These are phyloP conservation scores for Pyrrhoderma lamaoense DNA, from an alignment of 1,284 basidiomycete genomes.

Conservation along the genomic window DNA sequence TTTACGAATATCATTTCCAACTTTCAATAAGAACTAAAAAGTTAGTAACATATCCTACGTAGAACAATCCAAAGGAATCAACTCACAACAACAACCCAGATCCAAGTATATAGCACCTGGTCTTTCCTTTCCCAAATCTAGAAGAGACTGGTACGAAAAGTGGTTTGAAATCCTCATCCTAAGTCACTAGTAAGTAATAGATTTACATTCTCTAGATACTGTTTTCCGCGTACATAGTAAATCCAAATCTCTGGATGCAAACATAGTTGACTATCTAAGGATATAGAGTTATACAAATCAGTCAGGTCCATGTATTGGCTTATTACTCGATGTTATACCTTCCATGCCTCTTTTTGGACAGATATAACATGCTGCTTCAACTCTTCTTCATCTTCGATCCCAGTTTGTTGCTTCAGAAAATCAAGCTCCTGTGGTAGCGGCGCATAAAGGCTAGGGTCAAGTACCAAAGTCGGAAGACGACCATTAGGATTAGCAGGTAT, in stretches of 20 bases:
- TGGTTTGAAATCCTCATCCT: conserved; percentile 37
- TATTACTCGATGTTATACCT: conserved; percentile 9
- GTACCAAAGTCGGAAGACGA: not conserved
- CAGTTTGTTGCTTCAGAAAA: conserved; percentile 17
- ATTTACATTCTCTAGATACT: too few relatives aligned
- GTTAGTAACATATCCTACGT: not conserved
- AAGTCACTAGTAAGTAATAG: too few relatives aligned
- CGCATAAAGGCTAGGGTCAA: conserved; percentile 11
- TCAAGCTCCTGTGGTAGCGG: conserved; percentile 8
- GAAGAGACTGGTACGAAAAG: conserved; percentile 36
- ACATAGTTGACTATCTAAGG: conserved; percentile 16
- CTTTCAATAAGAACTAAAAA: conserved; percentile 9
- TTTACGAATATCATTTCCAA: conserved; percentile 24
- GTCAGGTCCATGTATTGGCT: conserved; percentile 12
- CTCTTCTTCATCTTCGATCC: conserved; percentile 16
- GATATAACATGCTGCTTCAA: conserved; percentile 16
- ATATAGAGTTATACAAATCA: not conserved
- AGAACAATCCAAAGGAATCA: not conserved
- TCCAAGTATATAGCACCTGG: conserved; percentile 40
- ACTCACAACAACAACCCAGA: conserved; percentile 28
- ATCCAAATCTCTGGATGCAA: conserved; percentile 19
- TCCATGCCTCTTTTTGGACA: conserved; percentile 17
- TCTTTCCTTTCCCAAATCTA: conserved; percentile 33
- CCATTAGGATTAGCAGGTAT: too few relatives aligned
- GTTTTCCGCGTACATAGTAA: conserved; percentile 15